phyloP scores from a whole-genome alignment of 1,284 basidiomycete genomes.

The Pyrrhoderma lamaoense region DNA sequence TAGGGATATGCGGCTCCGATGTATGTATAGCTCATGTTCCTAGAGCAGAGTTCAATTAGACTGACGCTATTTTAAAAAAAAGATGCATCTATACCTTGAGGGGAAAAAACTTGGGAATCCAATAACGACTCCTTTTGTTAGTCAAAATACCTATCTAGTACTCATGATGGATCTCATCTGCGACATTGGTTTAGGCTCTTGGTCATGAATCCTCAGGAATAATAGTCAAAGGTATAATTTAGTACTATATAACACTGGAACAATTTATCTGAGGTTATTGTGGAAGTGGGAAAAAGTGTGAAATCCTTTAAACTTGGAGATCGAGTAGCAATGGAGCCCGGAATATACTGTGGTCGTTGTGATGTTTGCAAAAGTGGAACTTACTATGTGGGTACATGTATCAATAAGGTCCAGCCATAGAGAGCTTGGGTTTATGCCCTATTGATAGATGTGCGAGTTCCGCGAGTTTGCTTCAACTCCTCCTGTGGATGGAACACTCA shows the following conservation, averaged over 20 bases:
- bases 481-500: conserved; percentile 85
- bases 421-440: conserved; percentile 10
- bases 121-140: conserved; percentile 12
- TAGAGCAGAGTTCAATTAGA: too few relatives aligned
- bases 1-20: not conserved
- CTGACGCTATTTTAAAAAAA: too few relatives aligned
- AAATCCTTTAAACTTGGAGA: conserved; percentile 75
- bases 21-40: not conserved
- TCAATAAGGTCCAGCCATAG: not conserved
- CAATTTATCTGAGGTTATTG: conserved; percentile 1
- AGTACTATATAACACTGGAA: not conserved
- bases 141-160: not conserved
- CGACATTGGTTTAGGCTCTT: conserved; percentile 23
- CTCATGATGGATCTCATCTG: too few relatives aligned
- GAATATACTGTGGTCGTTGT: conserved; percentile 65
- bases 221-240: conserved; percentile 29
- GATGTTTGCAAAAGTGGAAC: conserved; percentile 70
- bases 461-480: conserved; percentile 85
- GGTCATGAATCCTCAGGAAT: conserved; percentile 54
- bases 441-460: conserved; percentile 59
- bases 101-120: conserved; percentile 45
- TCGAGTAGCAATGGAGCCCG: conserved; percentile 83
- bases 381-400: conserved; percentile 60
- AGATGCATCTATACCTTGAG: conserved; percentile 82
- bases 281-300: conserved; percentile 67